A percentile compares a stretch with the other conserved stretches of the same genome.
Conservation (phyloP, 306 rosid species). For the Cucurbita ficifolia region DNA sequence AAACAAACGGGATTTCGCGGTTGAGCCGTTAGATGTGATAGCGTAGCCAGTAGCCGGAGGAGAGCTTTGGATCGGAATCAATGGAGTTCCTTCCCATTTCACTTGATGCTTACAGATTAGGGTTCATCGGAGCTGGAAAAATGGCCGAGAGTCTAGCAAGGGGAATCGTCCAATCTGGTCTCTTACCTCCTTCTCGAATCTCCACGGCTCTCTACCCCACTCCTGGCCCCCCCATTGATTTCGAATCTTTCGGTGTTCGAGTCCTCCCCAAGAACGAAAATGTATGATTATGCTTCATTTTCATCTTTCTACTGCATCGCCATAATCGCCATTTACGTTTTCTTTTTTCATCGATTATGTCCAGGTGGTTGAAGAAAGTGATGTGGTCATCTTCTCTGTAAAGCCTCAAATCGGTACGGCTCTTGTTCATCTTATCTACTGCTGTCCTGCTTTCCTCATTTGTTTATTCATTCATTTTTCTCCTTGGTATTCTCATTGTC, state of each 20-base stretch:
- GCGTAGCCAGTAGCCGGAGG: neutral
- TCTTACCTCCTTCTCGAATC: conserved; percentile 66
- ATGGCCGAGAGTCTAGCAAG: conserved; percentile 89
- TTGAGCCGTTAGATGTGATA: neutral
- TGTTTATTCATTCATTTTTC: neutral
- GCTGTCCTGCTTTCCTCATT: neutral
- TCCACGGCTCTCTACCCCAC: conserved; percentile 38
- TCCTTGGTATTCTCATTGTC: neutral
- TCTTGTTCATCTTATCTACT: neutral
- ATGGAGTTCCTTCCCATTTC: conserved; percentile 51
- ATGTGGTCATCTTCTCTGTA: conserved; percentile 72
- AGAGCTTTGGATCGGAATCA: neutral
- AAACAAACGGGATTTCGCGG: neutral
- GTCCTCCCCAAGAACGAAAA: conserved; percentile 38
- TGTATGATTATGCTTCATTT: conserved; percentile 12
- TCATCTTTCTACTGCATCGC: neutral
- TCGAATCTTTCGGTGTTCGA: conserved; percentile 37
- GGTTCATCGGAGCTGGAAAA: conserved; percentile 94
- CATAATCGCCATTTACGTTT: neutral
- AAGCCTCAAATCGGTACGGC: conserved; percentile 73
- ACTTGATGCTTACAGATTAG: conserved; percentile 42
- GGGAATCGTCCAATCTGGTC: conserved; percentile 59
- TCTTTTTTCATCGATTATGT: neutral
- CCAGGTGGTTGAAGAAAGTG: conserved; percentile 71
- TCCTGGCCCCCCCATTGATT: conserved; percentile 28